Evolutionary conservation across 129 eudicot species (phyloP), one percentile per base, ranked within the genome.

Genomic region (Dittrichia graveolens): DNA sequence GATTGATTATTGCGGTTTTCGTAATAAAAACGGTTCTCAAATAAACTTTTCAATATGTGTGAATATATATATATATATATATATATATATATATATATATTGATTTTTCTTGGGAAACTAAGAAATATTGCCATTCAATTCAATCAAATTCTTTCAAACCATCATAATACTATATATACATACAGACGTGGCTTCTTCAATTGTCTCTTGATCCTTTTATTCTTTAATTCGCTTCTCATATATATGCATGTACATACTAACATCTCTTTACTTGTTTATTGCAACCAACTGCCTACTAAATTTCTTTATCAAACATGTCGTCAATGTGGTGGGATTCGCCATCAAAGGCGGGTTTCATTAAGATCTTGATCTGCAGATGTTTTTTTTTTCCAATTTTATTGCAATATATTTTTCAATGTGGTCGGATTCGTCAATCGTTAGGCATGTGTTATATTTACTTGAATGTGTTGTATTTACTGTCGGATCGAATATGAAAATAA

Each of bases 161-260:
- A 24, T 24, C 31, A 24, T 0, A 24, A 24, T 24, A 24, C 31
- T 24, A 24, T 24, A 24, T 24, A 24, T 24, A 24, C 31, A 39
- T 0, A 1, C 56, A 64, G 79, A 75, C 79, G 79, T 75, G 79
- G 79, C 79, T 75, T 65, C 67, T 65, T 55, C 40, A n/a, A 54
- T 44, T 10, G 65, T 75, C 73, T 75, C 79, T 62, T 5, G 10
- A 47, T 41, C 50, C 63, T 52, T 61, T 62, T 64, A 74, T 74
- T 74, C 63, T 75, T 75, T 75, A 52, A 63, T 75, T 16, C 52
- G 71, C 3, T 44, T 52, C 45, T 64, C 65, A 75, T 42, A 49
- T 63, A 10, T 48, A 53, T 24, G 39, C 19, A n/a, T 56, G 43
- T 16, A 9, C 45, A 65, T 4, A 10, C 48, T 53, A 49, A 12